These are phyloP conservation scores for Talaromyces sp. DNA, from an alignment of 2,329 filamentous ascomycete genomes.

Conservation along the genomic window DNA sequence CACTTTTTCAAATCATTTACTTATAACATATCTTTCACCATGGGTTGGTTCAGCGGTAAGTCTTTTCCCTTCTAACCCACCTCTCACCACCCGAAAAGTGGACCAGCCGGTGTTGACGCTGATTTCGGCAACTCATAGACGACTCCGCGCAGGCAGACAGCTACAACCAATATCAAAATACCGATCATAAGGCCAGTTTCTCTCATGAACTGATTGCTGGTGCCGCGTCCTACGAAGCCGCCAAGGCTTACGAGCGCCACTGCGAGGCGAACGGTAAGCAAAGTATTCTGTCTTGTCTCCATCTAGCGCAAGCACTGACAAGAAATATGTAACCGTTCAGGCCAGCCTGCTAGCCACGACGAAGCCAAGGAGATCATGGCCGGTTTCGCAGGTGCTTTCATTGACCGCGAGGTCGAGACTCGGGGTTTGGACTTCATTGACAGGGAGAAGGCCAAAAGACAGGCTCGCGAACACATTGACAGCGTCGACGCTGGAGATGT, in stretches of 20 bases:
- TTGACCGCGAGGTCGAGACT: constrained; percentile 70
- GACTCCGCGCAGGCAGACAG: not conserved
- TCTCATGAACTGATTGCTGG: constrained; percentile 73
- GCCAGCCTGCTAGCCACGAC: constrained; percentile 64
- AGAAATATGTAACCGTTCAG: constrained; percentile 35
- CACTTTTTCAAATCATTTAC: not conserved
- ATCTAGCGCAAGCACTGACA: not conserved
- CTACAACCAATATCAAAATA: constrained; percentile 25
- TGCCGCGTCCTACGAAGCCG: constrained; percentile 72
- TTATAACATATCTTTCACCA: constrained; percentile 18
- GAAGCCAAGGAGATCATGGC: constrained; percentile 75
- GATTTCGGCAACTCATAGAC: not conserved
- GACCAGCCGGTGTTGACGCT: not conserved
- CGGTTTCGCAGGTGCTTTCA: constrained; percentile 70
- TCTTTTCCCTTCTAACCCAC: constrained; percentile 28
- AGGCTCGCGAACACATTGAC: constrained; percentile 50
- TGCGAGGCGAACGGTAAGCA: constrained; percentile 62
- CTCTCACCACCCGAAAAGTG: not conserved
- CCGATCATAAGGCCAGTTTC: constrained; percentile 58
- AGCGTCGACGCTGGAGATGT: not conserved
- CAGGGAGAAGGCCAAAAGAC: constrained; percentile 56
- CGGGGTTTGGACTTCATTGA: constrained; percentile 61
- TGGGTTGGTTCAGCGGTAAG: constrained; percentile 26
- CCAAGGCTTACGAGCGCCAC: constrained; percentile 74
- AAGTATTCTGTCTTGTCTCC: not conserved